Evolutionary conservation across 306 rosid species (phyloP), one percentile per base, ranked within the genome.

Genomic region (Abrus precatorius): DNA sequence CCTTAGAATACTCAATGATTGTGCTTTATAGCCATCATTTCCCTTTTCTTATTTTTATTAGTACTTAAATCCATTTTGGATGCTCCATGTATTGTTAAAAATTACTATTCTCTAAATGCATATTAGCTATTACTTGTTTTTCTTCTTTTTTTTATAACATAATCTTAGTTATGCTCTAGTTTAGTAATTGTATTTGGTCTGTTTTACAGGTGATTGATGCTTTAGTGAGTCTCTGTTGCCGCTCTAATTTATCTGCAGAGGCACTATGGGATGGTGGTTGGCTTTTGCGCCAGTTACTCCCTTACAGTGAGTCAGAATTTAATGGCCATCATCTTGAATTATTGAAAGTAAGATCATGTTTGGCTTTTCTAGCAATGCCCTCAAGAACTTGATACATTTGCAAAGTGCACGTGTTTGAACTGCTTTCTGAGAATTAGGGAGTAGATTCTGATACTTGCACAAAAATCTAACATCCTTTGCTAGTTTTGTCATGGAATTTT

Each of bases 181-280:
- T 60, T 78, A 47, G 12, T 45, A 64, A 53, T 79, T 63, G 40
- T 72, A 30, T 70, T 14, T 74, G 50, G 71, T 56, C 50, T 81
- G 9, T 64, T 79, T 84, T 79, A 50, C 84, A 95, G 99, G 97
- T 93, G 71, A 91, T 95, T 69, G 96, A 95, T 86, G 91, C 95
- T 54, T 87, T 95, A 86, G 97, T 93, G 73, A 88, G 83, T 87
- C 94, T 95, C 55, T 91, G 90, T 72, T 87, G 94, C 82, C 96
- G 98, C 77, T 86, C 96, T 70, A 93, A 87, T 80, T 78, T 95
- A 83, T 91, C 99, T 74, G 92, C 99, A 27, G 97, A 91, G 82
- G 86, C 92, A 71, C 80, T 93, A 82, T 95, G 99, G 99, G 94
- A 93, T 62, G 99, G 97, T 30, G 99, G 97, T 78, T 95, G 99